Base-by-base conservation (phyloP, 345 rosid genomes). In the Populus pruinosa region DNA sequence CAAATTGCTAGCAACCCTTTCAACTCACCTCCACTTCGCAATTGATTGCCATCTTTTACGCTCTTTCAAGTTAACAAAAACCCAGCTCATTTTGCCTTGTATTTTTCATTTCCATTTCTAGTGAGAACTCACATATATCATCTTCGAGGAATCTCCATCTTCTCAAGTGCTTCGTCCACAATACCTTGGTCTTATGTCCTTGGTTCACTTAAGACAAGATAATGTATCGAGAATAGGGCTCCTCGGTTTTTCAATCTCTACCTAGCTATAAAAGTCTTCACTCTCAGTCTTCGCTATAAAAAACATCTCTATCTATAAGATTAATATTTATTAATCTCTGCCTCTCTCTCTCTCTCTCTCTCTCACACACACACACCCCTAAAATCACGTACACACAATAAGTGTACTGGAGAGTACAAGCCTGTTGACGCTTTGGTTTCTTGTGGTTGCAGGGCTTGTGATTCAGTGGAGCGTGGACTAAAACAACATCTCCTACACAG, bases 391-490 rank as follows among this genome's bases (percentile, higher is more conserved):
- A 63, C 81, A 74, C 72, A 41, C 49, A 38, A 16, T 36, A 49
- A 5, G 62, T 6, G 87, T 74, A 85, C 85, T 68, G 69, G 65
- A 80, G 80, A 43, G 87, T 78, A 84, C 83, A 79, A 62, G 44
- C 36, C 69, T 38, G 63, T 50, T 77, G 73, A 71, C 33, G 44
- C 44, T 83, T 86, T 84, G 83, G 73, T 75, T 72, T 70, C 50
- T 75, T 67, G 36, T 84, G 62, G 66, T 71, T 72, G 85, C 75
- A 43, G 79, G 69, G 73, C 80, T 76, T 80, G 80, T 56, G 88
- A 87, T 75, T 82, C 87, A 75, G 67, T 53, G 77, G 55, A n/a
- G 64, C 67, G 65, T 10, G 44, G 47, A 43, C 14, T 16, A 35
- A 12, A 68, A 75, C 67, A 72, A 17, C 67, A 71, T 18, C 73